Evolutionary conservation across 305 asterid genomes (phyloP), one percentile per base, ranked within the genome.

Genomic region (Ajuga reptans): DNA sequence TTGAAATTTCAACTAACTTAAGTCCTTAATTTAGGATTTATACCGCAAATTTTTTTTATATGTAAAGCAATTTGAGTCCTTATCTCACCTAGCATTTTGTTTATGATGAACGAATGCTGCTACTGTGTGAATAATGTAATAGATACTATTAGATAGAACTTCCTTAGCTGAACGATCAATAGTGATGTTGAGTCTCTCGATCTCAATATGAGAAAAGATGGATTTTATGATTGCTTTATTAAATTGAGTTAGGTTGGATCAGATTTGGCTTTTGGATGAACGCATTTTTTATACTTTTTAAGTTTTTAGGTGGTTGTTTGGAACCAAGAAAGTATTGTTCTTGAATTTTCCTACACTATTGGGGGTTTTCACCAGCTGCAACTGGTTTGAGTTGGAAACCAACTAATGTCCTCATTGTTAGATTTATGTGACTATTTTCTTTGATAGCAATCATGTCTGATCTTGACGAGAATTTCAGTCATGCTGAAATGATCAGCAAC

Each of bases 351-450:
- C 49, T 29, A 51, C 41, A 33, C 27, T 5, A 7, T 29, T 34
- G 33, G 64, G 64, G 36, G 6, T 51, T 51, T 11, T 57, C 45
- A 41, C 16, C 41, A 4, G 14, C 50, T 39, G 39, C 49, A 17
- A 64, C 55, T 68, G 47, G 57, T 42, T 67, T 56, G 60, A 67
- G 41, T 29, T 18, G 31, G 29, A 5, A 5, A 39, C 27, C 50
- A 15, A 21, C 45, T 62, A 1, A 31, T 43, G 29, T 57, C 16
- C 8, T 66, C 41, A 37, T 37, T 21, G 10, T 72, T 54, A 5
- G 51, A 24, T 70, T 69, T 78, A 36, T 69, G 66, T 12, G 34
- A 9, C 4, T 6, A 36, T 10, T 66, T 51, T 27, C n/a, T 41
- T 45, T 36, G 36, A 51, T 11, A 39, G 50, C 50, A 50, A 15